Base-by-base conservation (phyloP, 2,329 filamentous ascomycete species). In the Penicillium sp. region DNA sequence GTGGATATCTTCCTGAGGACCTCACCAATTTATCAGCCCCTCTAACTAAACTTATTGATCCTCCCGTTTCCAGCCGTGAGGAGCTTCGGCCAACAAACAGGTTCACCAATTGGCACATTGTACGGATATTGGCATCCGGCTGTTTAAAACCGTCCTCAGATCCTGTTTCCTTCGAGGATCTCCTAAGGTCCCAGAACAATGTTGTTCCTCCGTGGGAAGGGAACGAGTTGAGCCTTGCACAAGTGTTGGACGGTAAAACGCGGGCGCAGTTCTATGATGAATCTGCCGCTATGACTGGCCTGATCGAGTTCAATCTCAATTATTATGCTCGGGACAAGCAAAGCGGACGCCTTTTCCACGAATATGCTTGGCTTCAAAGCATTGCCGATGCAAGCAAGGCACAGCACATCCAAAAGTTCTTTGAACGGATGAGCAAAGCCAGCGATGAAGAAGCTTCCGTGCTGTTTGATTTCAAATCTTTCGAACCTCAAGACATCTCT, bases 91-190 rank as follows among this genome's bases (percentile, higher is more conserved):
- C 69, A 31, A 70, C 71, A 9, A 64, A 64, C 8, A 70, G 65
- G 54, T 63, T 66, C 35, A 61, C 69, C 20, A 74, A 74, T 38
- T 74, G 71, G 62, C 67, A 77, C 39, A 61, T 82, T 34, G 69
- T 79, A n/a, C 80, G 83, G 31, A 68, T 84, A 24, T 43, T 81
- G 8, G 81, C 85, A 55, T 78, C 79, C 2, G 77, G 77, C 35
- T 75, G 73, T 20, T 64, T 83, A 16, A 66, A 76, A 7, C 69
- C 78, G 2, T 73, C 79, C 34, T 69, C 70, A 24, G 75, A 81
- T 24, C 79, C 81, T 14, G 69, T 72, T 45, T 57, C 77, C 3
- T 66, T 81, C 16, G 71, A 78, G 34, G 78, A 62, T 64, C 73
- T 66, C 62, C 71, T 66, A 70, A 77, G 62, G 59, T 55, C 63